phyloP scores from a whole-genome alignment of 441 rosid species.

The Populus hybrid region DNA sequence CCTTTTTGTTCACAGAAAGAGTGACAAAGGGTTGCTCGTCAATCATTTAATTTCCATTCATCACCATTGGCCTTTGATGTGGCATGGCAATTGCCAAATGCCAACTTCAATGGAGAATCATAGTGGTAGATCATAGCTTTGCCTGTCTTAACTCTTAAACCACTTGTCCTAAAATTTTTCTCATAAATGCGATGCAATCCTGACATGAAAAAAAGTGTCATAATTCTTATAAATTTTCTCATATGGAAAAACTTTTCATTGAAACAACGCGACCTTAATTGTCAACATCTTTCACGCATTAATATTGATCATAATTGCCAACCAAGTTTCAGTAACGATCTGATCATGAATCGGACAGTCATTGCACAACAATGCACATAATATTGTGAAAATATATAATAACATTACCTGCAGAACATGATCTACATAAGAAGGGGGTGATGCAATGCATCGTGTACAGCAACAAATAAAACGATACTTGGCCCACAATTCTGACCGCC shows the following conservation, averaged over 20 bases:
- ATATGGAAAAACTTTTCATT: background rate
- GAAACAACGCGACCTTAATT: background rate
- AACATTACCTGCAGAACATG: constrained; percentile 49
- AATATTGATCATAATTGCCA: background rate
- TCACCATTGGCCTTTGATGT: background rate
- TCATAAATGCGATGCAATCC: background rate
- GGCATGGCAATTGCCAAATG: no score
- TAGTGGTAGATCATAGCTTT: background rate
- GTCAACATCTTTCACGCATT: background rate
- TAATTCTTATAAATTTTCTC: background rate
- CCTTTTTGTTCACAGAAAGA: background rate
- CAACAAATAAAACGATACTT: constrained; percentile 64
- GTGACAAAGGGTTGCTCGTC: background rate
- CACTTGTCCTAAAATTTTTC: background rate
- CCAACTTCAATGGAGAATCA: background rate
- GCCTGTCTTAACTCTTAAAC: background rate
- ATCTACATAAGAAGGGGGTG: constrained; percentile 58
- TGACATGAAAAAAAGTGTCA: background rate
- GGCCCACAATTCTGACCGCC: constrained; percentile 62
- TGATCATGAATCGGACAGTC: background rate
- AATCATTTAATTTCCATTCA: no score
- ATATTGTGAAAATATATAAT: background rate
- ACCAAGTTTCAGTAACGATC: background rate
- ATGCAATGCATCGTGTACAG: constrained; percentile 57
- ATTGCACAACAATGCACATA: background rate